Base-by-base conservation (phyloP, 768 basidiomycete genomes). In the Filobasidium floriforme region DNA sequence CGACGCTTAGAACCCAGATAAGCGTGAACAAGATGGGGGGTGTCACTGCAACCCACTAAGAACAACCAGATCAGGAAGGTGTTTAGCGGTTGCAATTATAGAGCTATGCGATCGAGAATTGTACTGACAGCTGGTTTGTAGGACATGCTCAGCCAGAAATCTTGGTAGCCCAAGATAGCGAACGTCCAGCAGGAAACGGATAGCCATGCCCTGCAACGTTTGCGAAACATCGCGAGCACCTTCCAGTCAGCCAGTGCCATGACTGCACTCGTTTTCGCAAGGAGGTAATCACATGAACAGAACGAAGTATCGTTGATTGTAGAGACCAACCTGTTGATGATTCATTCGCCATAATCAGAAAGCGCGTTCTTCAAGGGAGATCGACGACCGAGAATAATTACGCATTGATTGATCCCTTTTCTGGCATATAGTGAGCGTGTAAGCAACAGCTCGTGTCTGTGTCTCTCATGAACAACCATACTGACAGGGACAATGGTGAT, bases 281-380 rank as follows among this genome's bases (percentile, higher is more conserved):
- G 19, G 46, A 24, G 41, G 7, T n/a, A 79, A 87, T 63, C 69
- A 90, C 90, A 98, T 88, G 83, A 98, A 99, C 57, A 98, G 81
- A 44, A 94, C 84, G 72, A 99, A 99, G 79, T 97, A 92, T 0
- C 94, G 86, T 75, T 97, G 93, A 72, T 98, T 99, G 75, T 94
- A 83, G 7, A 98, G 77, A 12, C 94, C 94, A 52, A 99, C 79
- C 79, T 80, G 15, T 19, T 26, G 19, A 19, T 26, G 63, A 37
- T 37, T 37, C 32, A 9, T 37, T 37, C 49, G 57, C 24, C 7
- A 40, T 9, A 7, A 29, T 28, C 41, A 41, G 18, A 19, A 55
- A 43, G n/a, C 19, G 15, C 7, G n/a, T 43, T 22, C 19, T 19
- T 10, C 11, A 43, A 22, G 19, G n/a, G 14, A 37, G 26, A 61